Evolutionary conservation across 176 grass and related monocot genomes (phyloP).

Genomic region (Areca catechu): DNA sequence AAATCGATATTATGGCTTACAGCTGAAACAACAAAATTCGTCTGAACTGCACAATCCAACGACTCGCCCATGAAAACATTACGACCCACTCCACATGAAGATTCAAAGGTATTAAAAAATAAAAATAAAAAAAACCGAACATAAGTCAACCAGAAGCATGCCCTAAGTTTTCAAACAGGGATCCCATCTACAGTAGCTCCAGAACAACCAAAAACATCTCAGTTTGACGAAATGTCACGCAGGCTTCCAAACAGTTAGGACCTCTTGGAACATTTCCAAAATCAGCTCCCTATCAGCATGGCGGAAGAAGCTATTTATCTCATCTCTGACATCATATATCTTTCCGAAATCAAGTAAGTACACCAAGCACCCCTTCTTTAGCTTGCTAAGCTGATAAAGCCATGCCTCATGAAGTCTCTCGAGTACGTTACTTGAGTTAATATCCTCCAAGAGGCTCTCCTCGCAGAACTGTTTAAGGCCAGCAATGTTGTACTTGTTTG

Average conservation of each 20-base stretch:
- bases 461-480: conserved; percentile 75
- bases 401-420: conserved; percentile 76
- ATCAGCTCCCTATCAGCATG: conserved; percentile 62
- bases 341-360: conserved; percentile 87
- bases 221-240: conserved; percentile 9
- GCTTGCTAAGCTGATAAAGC: conserved; percentile 43
- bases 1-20: too few relatives aligned
- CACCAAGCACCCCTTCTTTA: conserved; percentile 75
- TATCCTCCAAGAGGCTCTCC: conserved; percentile 83
- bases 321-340: conserved; percentile 70
- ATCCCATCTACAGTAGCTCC: too few relatives aligned
- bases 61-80: too few relatives aligned
- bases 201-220: too few relatives aligned
- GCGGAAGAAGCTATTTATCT: conserved; percentile 62
- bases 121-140: too few relatives aligned
- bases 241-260: conserved; percentile 66
- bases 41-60: too few relatives aligned
- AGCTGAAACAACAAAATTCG: too few relatives aligned
- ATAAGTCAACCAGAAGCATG: too few relatives aligned
- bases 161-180: too few relatives aligned
- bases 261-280: conserved; percentile 81
- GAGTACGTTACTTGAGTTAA: conserved; percentile 52
- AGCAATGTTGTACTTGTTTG: conserved; percentile 52
- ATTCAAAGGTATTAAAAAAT: too few relatives aligned
- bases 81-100: too few relatives aligned